Evolutionary conservation across 129 eudicot genomes (phyloP).

Genomic region (Rutidosis leptorrhynchoides): DNA sequence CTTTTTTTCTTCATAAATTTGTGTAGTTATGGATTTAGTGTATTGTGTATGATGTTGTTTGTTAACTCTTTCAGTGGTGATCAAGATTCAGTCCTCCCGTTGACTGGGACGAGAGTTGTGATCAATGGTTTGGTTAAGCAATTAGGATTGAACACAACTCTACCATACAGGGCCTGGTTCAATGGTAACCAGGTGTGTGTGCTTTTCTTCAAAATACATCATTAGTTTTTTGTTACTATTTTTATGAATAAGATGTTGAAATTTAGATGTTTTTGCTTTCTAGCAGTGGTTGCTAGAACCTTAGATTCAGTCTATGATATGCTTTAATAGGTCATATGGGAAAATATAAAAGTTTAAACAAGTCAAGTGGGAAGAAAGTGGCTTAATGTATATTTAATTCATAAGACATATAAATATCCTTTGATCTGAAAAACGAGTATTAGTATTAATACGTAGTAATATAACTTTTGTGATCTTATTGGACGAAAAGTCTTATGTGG

Average conservation of each 20-base stretch:
- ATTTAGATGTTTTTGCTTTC: background rate
- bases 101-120: conserved; percentile 53
- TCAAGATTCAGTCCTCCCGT: conserved; percentile 84
- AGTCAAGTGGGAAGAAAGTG: background rate
- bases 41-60: background rate
- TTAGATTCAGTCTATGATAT: background rate
- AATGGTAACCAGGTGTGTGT: conserved; percentile 71
- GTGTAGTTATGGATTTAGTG: background rate
- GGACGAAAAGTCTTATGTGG: background rate
- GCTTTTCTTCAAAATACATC: background rate
- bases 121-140: conserved; percentile 51
- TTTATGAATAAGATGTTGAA: background rate
- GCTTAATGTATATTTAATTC: background rate
- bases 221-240: background rate
- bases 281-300: background rate
- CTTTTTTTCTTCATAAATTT: too few species aligned
- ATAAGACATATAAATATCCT: background rate
- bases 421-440: background rate
- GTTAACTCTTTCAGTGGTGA: conserved; percentile 54
- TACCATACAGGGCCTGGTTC: conserved; percentile 62
- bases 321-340: background rate
- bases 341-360: background rate
- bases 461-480: background rate
- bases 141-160: conserved; percentile 51
- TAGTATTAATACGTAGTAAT: too few species aligned